These are phyloP conservation scores for Trichoderma asperelloides DNA, from an alignment of 495 filamentous ascomycete species.

Conservation along the genomic window DNA sequence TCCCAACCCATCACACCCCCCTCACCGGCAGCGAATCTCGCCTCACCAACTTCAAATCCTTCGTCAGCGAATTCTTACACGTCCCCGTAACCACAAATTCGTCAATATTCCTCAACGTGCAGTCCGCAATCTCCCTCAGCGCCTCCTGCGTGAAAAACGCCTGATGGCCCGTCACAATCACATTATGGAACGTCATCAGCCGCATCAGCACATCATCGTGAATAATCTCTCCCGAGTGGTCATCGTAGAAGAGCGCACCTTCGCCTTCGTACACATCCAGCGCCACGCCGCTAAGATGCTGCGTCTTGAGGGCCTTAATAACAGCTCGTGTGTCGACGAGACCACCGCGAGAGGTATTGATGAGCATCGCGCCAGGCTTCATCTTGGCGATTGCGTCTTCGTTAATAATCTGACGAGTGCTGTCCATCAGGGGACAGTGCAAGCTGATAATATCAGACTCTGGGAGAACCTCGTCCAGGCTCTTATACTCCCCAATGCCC, in stretches of 20 bases:
- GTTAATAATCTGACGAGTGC: slow-evolving; percentile 54
- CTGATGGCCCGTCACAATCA: slow-evolving; percentile 59
- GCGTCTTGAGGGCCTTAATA: slow-evolving; percentile 51
- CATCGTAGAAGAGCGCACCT: slow-evolving; percentile 51
- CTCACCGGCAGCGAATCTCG: neutral
- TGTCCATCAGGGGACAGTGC: slow-evolving; percentile 55
- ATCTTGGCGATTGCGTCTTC: slow-evolving; percentile 41
- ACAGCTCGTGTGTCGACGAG: slow-evolving; percentile 51
- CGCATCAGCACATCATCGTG: slow-evolving; percentile 59
- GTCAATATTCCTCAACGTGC: slow-evolving; percentile 47
- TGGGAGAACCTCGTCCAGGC: slow-evolving; percentile 44
- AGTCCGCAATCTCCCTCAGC: slow-evolving; percentile 53
- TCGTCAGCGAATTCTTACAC: slow-evolving; percentile 32
- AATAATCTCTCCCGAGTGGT: slow-evolving; percentile 59
- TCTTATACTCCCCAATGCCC: slow-evolving; percentile 45
- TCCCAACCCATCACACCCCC: neutral
- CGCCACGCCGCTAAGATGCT: slow-evolving; percentile 44
- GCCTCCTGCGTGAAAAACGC: slow-evolving; percentile 64
- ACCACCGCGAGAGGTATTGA: slow-evolving; percentile 60
- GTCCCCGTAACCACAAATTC: slow-evolving; percentile 22
- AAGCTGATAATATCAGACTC: slow-evolving; percentile 52
- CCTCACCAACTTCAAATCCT: slow-evolving; percentile 10
- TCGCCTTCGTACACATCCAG: slow-evolving; percentile 52
- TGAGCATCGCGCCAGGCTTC: slow-evolving; percentile 51
- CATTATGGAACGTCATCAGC: slow-evolving; percentile 63